These are phyloP conservation scores for Barbatosphaeria neglecta DNA, from an alignment of 495 filamentous ascomycete species.

Conservation along the genomic window DNA sequence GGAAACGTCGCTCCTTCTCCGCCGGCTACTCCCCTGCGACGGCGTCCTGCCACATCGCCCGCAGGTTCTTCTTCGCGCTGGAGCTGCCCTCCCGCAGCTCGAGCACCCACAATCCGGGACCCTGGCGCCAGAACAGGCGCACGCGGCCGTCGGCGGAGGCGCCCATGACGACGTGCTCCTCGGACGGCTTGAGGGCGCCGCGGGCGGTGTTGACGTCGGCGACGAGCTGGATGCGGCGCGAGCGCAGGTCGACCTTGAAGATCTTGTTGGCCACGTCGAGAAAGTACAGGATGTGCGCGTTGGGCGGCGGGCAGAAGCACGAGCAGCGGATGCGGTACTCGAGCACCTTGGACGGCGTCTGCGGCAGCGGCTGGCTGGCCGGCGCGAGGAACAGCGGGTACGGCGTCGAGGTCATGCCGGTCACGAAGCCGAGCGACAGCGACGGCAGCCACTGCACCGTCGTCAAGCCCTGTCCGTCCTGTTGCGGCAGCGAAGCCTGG, in stretches of 20 bases:
- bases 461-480: conserved; percentile 3
- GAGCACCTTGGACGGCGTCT: conserved; percentile 1
- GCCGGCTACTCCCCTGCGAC: background rate
- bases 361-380: background rate
- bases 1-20: too few species aligned
- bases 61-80: background rate
- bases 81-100: background rate
- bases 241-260: background rate
- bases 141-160: background rate
- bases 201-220: background rate
- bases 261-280: background rate
- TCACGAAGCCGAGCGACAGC: background rate
- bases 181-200: conserved; percentile 1
- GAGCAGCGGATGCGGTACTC: conserved; percentile 4
- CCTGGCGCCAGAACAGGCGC: conserved; percentile 3
- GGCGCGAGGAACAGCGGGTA: conserved; percentile 2
- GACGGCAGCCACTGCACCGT: conserved; percentile 1
- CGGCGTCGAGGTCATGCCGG: conserved; percentile 1
- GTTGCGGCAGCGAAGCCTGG: background rate
- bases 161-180: conserved; percentile 1
- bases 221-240: background rate
- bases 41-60: background rate
- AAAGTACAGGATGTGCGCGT: background rate
- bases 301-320: background rate
- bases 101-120: background rate